These are phyloP conservation scores for Phialocephala subalpina DNA, from an alignment of 2,329 filamentous ascomycete species.

Conservation along the genomic window DNA sequence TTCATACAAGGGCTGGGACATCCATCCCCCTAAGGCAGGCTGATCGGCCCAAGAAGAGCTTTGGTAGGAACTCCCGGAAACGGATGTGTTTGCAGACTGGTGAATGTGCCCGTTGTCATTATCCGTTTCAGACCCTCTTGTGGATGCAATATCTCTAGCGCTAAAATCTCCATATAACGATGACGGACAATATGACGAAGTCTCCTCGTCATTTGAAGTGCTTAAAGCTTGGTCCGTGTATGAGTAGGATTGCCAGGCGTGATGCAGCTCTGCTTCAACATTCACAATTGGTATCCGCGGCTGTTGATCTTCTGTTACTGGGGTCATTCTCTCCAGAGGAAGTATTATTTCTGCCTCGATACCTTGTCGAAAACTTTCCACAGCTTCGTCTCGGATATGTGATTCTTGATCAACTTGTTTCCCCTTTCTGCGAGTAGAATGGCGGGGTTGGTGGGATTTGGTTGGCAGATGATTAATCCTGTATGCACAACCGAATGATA, in stretches of 20 bases:
- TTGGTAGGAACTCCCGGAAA: neutral
- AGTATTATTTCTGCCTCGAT: neutral
- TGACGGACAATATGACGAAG: neutral
- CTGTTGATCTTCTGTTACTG: neutral
- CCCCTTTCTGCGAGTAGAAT: neutral
- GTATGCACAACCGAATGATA: constrained; percentile 2
- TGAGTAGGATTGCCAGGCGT: neutral
- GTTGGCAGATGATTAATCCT: neutral
- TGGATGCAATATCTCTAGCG: neutral
- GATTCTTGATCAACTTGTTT: neutral
- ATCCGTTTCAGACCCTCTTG: neutral
- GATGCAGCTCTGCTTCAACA: neutral
- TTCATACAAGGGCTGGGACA: neutral
- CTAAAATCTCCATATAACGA: neutral
- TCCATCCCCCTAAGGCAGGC: neutral
- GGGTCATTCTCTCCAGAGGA: neutral
- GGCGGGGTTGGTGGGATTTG: neutral
- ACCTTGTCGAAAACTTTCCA: neutral
- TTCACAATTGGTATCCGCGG: neutral
- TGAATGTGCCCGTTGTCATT: neutral
- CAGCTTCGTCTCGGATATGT: neutral
- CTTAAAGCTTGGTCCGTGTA: neutral
- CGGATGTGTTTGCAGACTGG: neutral
- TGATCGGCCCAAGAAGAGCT: neutral
- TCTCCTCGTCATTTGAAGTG: neutral